Percentiles rank a stretch among this genome's conserved stretches.
Conservation (phyloP, 2,329 filamentous ascomycete species). For the Penicillium sp. region DNA sequence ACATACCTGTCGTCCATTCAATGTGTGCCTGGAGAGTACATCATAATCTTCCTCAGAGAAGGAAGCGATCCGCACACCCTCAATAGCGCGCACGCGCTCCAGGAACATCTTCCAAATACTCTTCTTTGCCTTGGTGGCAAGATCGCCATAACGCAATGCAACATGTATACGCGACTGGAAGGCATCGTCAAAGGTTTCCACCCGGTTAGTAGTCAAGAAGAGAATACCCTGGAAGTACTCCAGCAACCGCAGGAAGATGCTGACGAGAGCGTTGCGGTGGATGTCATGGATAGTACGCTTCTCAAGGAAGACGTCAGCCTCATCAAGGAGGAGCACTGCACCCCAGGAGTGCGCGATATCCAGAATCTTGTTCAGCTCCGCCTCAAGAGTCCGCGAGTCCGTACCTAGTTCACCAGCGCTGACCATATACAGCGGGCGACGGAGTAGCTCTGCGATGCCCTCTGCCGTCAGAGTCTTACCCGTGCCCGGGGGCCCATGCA, state of each 20-base stretch:
- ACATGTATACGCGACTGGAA: conserved; percentile 88
- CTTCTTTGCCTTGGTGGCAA: conserved; percentile 68
- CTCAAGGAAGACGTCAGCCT: conserved; percentile 81
- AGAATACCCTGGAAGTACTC: conserved; percentile 92
- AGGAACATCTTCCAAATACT: conserved; percentile 83
- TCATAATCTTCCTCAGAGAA: conserved; percentile 62
- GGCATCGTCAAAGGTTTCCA: conserved; percentile 82
- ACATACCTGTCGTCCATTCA: conserved; percentile 64
- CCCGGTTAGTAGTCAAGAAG: conserved; percentile 84
- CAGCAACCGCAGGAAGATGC: conserved; percentile 77
- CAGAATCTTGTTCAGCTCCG: conserved; percentile 75
- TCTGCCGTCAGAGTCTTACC: conserved; percentile 88
- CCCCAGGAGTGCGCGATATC: conserved; percentile 85
- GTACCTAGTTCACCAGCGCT: conserved; percentile 79
- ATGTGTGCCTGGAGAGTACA: conserved; percentile 61
- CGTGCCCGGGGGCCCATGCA: conserved; percentile 81
- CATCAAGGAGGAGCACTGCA: conserved; percentile 77
- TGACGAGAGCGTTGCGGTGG: conserved; percentile 78
- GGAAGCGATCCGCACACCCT: conserved; percentile 51
- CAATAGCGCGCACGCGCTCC: conserved; percentile 63
- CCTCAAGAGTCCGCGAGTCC: conserved; percentile 68
- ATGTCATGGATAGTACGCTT: conserved; percentile 79
- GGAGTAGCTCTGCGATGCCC: conserved; percentile 76
- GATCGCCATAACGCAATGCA: conserved; percentile 72
- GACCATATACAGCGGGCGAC: conserved; percentile 78